phyloP scores from a whole-genome alignment of 257 asterid species.

The Ilex asprella region DNA sequence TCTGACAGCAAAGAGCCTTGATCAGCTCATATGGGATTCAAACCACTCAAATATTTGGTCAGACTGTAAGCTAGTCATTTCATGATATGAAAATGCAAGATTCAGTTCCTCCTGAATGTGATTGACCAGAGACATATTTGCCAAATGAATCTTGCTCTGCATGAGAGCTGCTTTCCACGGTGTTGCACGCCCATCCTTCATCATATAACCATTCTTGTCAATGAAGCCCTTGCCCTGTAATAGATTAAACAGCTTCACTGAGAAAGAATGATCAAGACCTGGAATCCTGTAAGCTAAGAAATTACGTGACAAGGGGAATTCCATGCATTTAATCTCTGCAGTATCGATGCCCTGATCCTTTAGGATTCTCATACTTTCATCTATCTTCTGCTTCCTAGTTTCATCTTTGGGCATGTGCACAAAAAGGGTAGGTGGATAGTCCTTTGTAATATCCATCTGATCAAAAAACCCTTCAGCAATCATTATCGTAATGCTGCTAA shows the following conservation, averaged over 20 bases:
- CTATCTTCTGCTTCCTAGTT: constrained; percentile 50
- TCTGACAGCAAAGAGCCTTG: constrained; percentile 4
- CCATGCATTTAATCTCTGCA: constrained; percentile 65
- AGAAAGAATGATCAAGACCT: constrained; percentile 42
- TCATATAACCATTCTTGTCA: constrained; percentile 74
- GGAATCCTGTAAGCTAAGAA: constrained; percentile 63
- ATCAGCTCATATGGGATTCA: constrained; percentile 58
- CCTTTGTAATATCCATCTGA: constrained; percentile 37
- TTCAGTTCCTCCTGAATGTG: constrained; percentile 97
- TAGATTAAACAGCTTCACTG: constrained; percentile 38
- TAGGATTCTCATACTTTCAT: constrained; percentile 43
- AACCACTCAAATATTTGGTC: constrained; percentile 76
- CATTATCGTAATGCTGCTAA: constrained; percentile 59
- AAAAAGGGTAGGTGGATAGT: constrained; percentile 77
- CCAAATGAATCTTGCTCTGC: constrained; percentile 49
- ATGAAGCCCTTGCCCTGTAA: constrained; percentile 60
- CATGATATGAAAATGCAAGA: constrained; percentile 94
- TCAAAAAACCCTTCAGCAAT: constrained; percentile 83
- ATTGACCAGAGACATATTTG: constrained; percentile 45
- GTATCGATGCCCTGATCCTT: constrained; percentile 58
- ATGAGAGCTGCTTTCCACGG: constrained; percentile 63
- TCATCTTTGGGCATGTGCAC: constrained; percentile 98
- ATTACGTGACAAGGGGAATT: constrained; percentile 60
- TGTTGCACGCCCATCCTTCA: constrained; percentile 71
- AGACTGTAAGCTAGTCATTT: constrained; percentile 87